phyloP scores from a whole-genome alignment of 1,284 basidiomycete genomes.

The Cryptococcus jaspeensis region DNA sequence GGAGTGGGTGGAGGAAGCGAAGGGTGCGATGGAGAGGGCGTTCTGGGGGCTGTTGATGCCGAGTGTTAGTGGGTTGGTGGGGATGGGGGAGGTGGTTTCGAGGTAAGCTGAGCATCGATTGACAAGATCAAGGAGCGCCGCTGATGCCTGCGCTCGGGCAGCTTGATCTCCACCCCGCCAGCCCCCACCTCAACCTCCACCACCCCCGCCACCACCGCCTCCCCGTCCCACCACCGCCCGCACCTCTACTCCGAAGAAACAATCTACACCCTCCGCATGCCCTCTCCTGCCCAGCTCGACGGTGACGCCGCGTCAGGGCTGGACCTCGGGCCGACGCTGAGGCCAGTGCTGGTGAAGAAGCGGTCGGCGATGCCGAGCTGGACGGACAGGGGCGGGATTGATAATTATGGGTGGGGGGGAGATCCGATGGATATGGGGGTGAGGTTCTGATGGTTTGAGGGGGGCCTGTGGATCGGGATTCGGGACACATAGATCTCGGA shows the following conservation, averaged over 20 bases:
- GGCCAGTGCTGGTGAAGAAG: constrained; percentile 13
- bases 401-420: constrained; percentile 4
- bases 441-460: background rate
- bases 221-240: background rate
- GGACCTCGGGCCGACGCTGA: constrained; percentile 11
- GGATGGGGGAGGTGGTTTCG: background rate
- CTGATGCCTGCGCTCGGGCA: background rate
- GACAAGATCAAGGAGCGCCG: too few relatives aligned
- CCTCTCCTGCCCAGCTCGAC: background rate
- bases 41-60: constrained; percentile 20
- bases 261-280: constrained; percentile 13
- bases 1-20: constrained; percentile 8
- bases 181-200: background rate
- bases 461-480: too few relatives aligned
- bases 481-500: too few relatives aligned
- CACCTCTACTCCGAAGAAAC: constrained; percentile 17
- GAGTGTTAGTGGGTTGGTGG: constrained; percentile 10
- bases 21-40: constrained; percentile 9
- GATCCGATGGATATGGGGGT: constrained; percentile 9
- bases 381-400: background rate
- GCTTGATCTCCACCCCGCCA: background rate
- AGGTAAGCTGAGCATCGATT: background rate
- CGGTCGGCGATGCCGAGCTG: constrained; percentile 10
- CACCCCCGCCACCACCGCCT: background rate
- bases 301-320: background rate